Evolutionary conservation across 352 stramenopile species (phyloP), one percentile per base, ranked within the genome.

Genomic region (Poterioochromonas sp.): DNA sequence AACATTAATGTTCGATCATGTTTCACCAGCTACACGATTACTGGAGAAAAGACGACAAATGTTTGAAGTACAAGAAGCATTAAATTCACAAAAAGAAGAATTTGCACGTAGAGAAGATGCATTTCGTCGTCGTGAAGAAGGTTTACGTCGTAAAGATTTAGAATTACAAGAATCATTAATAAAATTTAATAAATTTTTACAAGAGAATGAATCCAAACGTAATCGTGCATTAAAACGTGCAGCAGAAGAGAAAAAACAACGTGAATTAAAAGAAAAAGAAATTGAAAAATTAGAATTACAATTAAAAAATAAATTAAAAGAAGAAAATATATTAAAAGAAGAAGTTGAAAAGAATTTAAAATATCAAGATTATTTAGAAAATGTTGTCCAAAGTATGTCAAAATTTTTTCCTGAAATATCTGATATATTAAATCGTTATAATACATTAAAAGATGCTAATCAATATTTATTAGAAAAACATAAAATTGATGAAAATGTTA

Each of bases 151-250:
- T 79, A 96, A 97, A 79, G 91, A 97, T 77, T 82, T 97, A 29
- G 90, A 97, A 81, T 83, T 97, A 60, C 91, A 97, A 80, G 91
- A 96, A 69, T 95, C 89, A 34, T 86, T 97, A 44, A 97, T 97
- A 84, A 95, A 96, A 82, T 97, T 97, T 84, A 97, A 97, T 86
- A 97, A 97, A 79, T 94, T 94, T 80, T 84, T 93, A 34, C 82
- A 85, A 62, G 78, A 76, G 40, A 97, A 97, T 82, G 92, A 96
- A 80, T 93, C 86, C 35, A 97, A 97, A 81, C 87, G 92, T 34
- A 95, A 94, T 77, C 89, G 92, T 0, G 92, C 92, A 15, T 88
- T 95, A 58, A 96, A 95, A 80, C 85, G 92, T 37, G 89, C 89
- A 34, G 90, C 86, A 35, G 92, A 97, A 54, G 92, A 97, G 82